Conservation (phyloP, 208 protist genomes). For the Angomonas desouzai region DNA sequence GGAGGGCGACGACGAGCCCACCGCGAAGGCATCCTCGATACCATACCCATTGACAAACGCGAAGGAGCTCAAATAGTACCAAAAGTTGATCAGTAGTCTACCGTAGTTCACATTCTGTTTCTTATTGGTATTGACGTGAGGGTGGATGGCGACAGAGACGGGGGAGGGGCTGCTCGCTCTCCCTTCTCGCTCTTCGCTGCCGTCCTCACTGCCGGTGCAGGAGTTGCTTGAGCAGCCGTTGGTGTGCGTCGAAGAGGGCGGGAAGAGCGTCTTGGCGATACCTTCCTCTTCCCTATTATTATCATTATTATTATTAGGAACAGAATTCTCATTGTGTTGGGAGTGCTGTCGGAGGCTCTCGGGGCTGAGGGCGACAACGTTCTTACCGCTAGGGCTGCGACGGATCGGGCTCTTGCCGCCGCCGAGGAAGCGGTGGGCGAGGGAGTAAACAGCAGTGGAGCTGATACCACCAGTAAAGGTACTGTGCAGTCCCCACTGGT, state of each 20-base stretch:
- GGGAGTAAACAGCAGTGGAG: conserved; percentile 55
- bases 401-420: not conserved
- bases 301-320: not conserved
- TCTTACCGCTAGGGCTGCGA: not conserved
- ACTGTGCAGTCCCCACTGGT: conserved; percentile 52
- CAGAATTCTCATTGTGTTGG: not conserved
- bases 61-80: conserved; percentile 39
- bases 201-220: not conserved
- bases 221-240: not conserved
- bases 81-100: conserved; percentile 42
- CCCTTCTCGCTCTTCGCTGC: too few relatives aligned
- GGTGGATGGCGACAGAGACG: not conserved
- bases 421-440: conserved; percentile 51
- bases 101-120: not conserved
- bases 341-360: conserved; percentile 5
- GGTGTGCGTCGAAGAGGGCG: not conserved
- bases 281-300: not conserved
- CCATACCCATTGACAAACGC: conserved; percentile 41
- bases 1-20: too few relatives aligned
- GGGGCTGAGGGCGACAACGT: not conserved
- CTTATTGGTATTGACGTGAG: not conserved
- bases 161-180: too few relatives aligned
- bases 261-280: not conserved
- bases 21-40: conserved; percentile 42
- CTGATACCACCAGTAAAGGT: conserved; percentile 49